Conservation (phyloP, 129 eudicot species). For the Chrysanthemum seticuspe region DNA sequence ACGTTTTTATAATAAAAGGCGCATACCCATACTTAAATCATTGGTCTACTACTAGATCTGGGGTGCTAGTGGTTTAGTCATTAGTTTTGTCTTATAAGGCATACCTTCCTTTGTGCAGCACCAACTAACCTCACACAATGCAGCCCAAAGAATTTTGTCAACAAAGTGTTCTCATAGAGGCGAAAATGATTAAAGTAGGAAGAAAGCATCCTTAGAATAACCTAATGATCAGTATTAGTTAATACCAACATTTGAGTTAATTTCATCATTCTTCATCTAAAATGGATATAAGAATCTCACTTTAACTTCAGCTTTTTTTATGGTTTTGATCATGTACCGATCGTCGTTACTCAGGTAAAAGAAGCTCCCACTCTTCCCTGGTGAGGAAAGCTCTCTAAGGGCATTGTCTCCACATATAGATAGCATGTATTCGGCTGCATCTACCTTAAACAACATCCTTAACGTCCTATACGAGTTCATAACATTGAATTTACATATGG, state of each 20-base stretch:
- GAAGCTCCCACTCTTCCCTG: conserved; percentile 98
- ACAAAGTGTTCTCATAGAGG: conserved; percentile 65
- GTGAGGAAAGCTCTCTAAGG: conserved; percentile 90
- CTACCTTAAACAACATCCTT: conserved; percentile 93
- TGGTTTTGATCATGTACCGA: conserved; percentile 97
- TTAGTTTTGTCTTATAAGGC: not conserved
- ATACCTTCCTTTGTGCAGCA: conserved; percentile 84
- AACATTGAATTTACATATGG: not conserved
- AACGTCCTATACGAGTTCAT: conserved; percentile 52
- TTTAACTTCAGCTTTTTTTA: conserved; percentile 89
- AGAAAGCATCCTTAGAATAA: conserved; percentile 82
- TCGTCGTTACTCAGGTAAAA: conserved; percentile 89
- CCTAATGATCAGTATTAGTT: conserved; percentile 42
- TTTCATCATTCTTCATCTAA: not conserved
- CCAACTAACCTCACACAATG: conserved; percentile 91
- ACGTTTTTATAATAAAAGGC: no score
- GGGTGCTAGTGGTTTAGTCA: not conserved
- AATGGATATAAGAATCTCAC: conserved; percentile 41
- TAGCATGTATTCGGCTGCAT: conserved; percentile 98
- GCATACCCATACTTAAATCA: not conserved
- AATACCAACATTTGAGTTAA: not conserved
- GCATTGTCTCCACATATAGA: conserved; percentile 92
- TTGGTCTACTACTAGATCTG: not conserved
- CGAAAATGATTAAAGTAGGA: conserved; percentile 86
- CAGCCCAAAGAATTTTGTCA: conserved; percentile 81